phyloP scores from a whole-genome alignment of 306 rosid genomes.

The Cicer yamashitae region DNA sequence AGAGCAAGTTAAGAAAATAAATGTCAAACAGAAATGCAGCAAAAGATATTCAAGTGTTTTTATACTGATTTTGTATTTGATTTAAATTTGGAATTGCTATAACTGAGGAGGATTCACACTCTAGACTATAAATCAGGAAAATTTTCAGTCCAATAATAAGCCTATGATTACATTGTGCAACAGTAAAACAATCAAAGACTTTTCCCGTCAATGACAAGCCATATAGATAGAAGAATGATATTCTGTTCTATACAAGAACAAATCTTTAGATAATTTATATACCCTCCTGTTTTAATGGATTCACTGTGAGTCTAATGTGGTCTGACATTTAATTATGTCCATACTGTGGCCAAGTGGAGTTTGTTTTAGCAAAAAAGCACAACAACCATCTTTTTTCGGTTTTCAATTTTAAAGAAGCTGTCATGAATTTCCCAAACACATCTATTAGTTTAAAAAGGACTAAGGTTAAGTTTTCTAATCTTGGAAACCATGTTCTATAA shows the following conservation, averaged over 20 bases:
- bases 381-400: neutral
- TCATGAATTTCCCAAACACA: too few relatives aligned
- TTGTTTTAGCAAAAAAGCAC: neutral
- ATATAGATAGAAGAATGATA: neutral
- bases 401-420: neutral
- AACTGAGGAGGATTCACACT: neutral
- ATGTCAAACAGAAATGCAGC: conserved; percentile 38
- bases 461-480: neutral
- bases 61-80: neutral
- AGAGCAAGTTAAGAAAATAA: conserved; percentile 29
- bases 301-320: too few relatives aligned
- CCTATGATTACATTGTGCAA: neutral
- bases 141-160: neutral
- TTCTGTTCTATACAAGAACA: neutral
- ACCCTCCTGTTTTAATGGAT: too few relatives aligned
- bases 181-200: neutral
- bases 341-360: neutral
- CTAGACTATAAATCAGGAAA: neutral
- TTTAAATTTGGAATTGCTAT: neutral
- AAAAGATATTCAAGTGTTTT: neutral
- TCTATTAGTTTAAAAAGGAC: too few relatives aligned
- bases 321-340: neutral
- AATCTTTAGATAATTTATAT: neutral
- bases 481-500: neutral
- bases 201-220: neutral